These are phyloP conservation scores for Mentha longifolia DNA, from an alignment of 257 asterid genomes.

Conservation along the genomic window DNA sequence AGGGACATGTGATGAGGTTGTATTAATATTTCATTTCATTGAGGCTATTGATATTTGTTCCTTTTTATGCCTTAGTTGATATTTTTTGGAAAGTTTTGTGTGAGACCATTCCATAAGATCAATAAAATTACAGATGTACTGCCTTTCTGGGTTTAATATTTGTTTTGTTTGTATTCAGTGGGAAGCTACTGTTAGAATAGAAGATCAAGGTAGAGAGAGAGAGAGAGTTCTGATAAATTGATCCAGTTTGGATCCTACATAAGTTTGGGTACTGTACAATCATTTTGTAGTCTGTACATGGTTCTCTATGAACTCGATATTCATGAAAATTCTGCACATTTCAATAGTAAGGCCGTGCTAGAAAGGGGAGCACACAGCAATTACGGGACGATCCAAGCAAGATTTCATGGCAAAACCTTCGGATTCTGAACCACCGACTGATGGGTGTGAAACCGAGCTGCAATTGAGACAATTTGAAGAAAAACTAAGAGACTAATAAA, in stretches of 20 bases:
- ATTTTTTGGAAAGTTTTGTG: background rate
- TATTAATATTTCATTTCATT: background rate
- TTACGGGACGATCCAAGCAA: slow-evolving; percentile 41
- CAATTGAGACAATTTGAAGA: background rate
- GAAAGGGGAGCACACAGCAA: slow-evolving; percentile 38
- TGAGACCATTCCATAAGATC: background rate
- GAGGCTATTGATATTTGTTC: background rate
- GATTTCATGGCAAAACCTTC: slow-evolving; percentile 63
- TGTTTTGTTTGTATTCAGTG: no score
- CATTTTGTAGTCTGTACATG: no score
- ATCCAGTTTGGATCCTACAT: no score
- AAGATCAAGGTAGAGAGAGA: background rate
- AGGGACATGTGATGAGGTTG: background rate
- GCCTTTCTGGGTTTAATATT: no score
- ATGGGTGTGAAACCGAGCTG: slow-evolving; percentile 63
- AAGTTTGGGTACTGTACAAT: no score
- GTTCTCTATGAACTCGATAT: no score
- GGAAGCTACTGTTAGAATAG: no score
- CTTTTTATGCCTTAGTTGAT: background rate
- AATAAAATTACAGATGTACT: background rate
- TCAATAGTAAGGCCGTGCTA: slow-evolving; percentile 62
- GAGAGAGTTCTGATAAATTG: background rate
- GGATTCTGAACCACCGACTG: slow-evolving; percentile 63
- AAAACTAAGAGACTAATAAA: no score
- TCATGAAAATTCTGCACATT: slow-evolving; percentile 16